A percentile compares a stretch with the other conserved stretches of the same genome.
Evolutionary conservation across 73 alveolate species (phyloP).

Genomic region (Blepharisma japonicum): DNA sequence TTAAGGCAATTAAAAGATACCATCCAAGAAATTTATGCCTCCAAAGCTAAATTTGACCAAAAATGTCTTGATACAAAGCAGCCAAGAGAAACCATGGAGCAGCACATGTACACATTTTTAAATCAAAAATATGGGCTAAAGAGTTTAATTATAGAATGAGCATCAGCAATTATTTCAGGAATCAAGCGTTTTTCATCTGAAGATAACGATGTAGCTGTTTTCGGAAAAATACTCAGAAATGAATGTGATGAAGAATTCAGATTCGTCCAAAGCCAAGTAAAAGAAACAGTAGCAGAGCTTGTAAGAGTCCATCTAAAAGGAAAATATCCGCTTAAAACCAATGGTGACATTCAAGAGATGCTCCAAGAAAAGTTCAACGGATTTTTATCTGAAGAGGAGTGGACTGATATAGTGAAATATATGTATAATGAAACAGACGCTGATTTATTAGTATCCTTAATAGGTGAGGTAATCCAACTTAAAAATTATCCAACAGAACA

Average conservation of each 20-base stretch:
- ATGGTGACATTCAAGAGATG: slow-evolving; percentile 54
- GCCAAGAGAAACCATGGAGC: slow-evolving; percentile 94
- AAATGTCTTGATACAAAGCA: slow-evolving; percentile 62
- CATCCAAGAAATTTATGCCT: slow-evolving; percentile 76
- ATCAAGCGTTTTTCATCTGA: slow-evolving; percentile 73
- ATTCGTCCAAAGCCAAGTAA: slow-evolving; percentile 56
- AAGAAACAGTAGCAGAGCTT: slow-evolving; percentile 59
- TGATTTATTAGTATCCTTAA: background rate
- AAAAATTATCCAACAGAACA: background rate
- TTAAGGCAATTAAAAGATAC: slow-evolving; percentile 66
- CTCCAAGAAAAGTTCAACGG: slow-evolving; percentile 55
- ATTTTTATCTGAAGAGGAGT: slow-evolving; percentile 63
- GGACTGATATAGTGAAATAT: slow-evolving; percentile 74
- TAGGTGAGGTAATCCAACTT: background rate
- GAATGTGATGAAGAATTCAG: slow-evolving; percentile 98
- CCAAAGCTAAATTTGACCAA: slow-evolving; percentile 76
- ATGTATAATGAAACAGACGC: slow-evolving; percentile 83
- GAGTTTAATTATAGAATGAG: slow-evolving; percentile 90
- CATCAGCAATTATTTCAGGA: slow-evolving; percentile 80
- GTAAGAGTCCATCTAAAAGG: slow-evolving; percentile 57
- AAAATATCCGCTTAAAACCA: slow-evolving; percentile 53
- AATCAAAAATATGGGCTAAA: slow-evolving; percentile 85
- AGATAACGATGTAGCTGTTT: slow-evolving; percentile 90
- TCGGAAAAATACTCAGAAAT: slow-evolving; percentile 93
- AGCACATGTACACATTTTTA: slow-evolving; percentile 87